phyloP scores from a whole-genome alignment of 495 filamentous ascomycete species.

The Aspergillus ellipticus region DNA sequence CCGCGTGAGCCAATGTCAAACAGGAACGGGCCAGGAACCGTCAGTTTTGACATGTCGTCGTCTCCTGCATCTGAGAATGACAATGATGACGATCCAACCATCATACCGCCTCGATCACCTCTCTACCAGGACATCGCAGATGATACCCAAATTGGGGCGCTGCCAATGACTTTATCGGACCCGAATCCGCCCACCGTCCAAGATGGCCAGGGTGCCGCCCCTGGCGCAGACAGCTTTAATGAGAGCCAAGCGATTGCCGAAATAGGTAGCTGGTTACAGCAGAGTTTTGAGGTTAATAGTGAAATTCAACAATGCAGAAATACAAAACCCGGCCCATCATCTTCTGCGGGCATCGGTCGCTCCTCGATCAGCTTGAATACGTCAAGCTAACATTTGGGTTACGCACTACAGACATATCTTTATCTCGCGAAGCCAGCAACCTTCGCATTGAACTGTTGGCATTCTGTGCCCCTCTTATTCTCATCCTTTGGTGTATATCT shows the following conservation, averaged over 20 bases:
- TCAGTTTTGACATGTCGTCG: conserved; percentile 10
- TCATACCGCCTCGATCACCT: neutral
- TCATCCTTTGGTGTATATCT: neutral
- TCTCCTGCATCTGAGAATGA: conserved; percentile 8
- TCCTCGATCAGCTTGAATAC: conserved; percentile 5
- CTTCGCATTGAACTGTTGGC: no score
- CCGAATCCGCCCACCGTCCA: conserved; percentile 34
- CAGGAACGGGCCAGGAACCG: conserved; percentile 14
- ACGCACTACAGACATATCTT: neutral
- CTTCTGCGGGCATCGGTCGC: neutral
- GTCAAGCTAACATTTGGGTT: neutral
- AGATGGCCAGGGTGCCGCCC: conserved; percentile 32
- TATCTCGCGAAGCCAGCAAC: no score
- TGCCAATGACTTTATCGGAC: conserved; percentile 32
- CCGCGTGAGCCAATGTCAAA: conserved; percentile 5
- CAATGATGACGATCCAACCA: conserved; percentile 1
- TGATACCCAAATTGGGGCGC: conserved; percentile 12
- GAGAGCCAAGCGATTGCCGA: conserved; percentile 44
- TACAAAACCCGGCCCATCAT: conserved; percentile 11
- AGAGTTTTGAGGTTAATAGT: conserved; percentile 39
- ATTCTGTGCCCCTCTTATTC: neutral
- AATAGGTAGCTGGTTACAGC: conserved; percentile 43
- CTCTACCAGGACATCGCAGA: conserved; percentile 1
- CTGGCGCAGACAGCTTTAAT: conserved; percentile 32
- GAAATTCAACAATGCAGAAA: conserved; percentile 19